Evolutionary conservation across 1,139 yeast species (phyloP).

Genomic region (Saccharomyces hybrid): DNA sequence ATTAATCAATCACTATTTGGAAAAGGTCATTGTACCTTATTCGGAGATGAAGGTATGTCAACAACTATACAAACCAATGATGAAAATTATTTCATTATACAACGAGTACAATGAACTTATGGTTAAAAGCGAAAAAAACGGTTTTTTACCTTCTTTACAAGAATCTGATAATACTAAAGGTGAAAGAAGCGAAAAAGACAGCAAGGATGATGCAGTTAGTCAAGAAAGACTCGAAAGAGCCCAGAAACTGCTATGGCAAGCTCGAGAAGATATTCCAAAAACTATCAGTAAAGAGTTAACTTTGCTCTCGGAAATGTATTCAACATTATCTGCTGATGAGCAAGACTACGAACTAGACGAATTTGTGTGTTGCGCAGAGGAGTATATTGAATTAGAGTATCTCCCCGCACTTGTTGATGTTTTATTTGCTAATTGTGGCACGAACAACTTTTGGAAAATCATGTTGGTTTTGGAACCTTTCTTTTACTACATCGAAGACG

Average conservation of each 20-base stretch:
- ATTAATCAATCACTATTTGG: slow-evolving; percentile 31
- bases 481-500: slow-evolving; percentile 32
- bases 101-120: slow-evolving; percentile 32
- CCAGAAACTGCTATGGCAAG: slow-evolving; percentile 31
- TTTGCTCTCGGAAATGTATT: slow-evolving; percentile 31
- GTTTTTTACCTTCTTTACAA: slow-evolving; percentile 21
- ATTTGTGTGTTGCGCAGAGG: slow-evolving; percentile 34
- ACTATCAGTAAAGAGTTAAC: slow-evolving; percentile 32
- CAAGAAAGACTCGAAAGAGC: slow-evolving; percentile 29
- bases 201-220: slow-evolving; percentile 17
- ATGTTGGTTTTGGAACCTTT: slow-evolving; percentile 32
- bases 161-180: slow-evolving; percentile 6
- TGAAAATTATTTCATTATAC: slow-evolving; percentile 31
- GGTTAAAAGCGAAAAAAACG: slow-evolving; percentile 31
- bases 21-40: slow-evolving; percentile 30
- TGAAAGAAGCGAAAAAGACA: slow-evolving; percentile 6
- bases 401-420: slow-evolving; percentile 30
- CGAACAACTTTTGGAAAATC: slow-evolving; percentile 29
- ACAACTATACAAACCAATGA: slow-evolving; percentile 32
- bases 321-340: slow-evolving; percentile 32
- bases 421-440: slow-evolving; percentile 27
- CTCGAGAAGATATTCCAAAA: slow-evolving; percentile 33
- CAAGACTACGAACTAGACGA: slow-evolving; percentile 33
- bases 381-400: slow-evolving; percentile 32
- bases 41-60: slow-evolving; percentile 33